Evolutionary conservation across 164 flowering plant species (phyloP).

Genomic region (Stephania yunnanensis): DNA sequence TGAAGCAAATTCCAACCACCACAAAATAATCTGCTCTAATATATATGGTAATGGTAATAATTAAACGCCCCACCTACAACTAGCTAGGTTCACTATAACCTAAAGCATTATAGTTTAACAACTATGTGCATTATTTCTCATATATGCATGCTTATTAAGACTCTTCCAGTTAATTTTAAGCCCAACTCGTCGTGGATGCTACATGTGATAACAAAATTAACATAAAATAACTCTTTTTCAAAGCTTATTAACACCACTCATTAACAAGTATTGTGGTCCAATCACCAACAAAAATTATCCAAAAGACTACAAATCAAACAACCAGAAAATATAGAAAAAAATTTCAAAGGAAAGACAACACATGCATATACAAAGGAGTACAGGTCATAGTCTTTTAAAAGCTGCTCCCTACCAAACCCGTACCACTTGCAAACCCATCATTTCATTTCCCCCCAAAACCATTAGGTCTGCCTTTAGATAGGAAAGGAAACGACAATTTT

Average conservation of each 20-base stretch:
- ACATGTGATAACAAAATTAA: background rate
- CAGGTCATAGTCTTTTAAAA: background rate
- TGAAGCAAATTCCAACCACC: background rate
- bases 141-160: background rate
- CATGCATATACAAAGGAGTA: background rate
- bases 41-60: background rate
- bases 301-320: background rate
- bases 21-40: background rate
- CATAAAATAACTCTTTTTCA: background rate
- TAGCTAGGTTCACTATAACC: background rate
- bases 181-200: background rate
- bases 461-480: background rate
- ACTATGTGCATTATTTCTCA: background rate
- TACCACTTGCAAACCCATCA: background rate
- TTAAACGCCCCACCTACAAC: background rate
- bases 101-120: background rate
- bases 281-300: background rate
- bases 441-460: background rate
- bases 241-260: background rate
- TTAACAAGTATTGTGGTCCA: slow-evolving; percentile 3
- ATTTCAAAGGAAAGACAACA: background rate
- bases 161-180: background rate
- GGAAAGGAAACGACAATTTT: background rate
- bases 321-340: too few species aligned
- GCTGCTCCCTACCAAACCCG: slow-evolving; percentile 4